Conservation (phyloP, 768 basidiomycete species). For the Boletus reticuloceps region DNA sequence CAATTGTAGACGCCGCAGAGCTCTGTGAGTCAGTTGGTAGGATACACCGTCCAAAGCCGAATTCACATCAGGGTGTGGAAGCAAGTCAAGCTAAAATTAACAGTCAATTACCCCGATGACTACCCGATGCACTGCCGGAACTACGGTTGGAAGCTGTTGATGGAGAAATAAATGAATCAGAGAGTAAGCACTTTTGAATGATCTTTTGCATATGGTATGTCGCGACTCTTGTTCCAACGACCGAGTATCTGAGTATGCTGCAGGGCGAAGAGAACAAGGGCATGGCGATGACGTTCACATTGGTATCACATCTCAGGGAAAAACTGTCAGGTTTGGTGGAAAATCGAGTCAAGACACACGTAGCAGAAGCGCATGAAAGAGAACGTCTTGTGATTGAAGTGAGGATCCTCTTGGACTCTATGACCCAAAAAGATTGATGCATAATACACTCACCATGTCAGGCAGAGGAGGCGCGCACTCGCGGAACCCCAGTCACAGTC, state of each 20-base stretch:
- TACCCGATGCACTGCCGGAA: slow-evolving; percentile 82
- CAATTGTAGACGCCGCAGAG: slow-evolving; percentile 58
- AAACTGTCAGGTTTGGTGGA: slow-evolving; percentile 63
- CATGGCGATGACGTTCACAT: slow-evolving; percentile 98
- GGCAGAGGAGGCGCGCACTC: slow-evolving; percentile 85
- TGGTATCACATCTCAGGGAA: slow-evolving; percentile 84
- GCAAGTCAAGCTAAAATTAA: slow-evolving; percentile 73
- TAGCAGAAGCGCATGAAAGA: slow-evolving; percentile 66
- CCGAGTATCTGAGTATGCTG: neutral
- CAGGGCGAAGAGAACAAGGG: slow-evolving; percentile 85
- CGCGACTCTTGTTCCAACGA: slow-evolving; percentile 3
- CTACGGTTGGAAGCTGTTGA: slow-evolving; percentile 63
- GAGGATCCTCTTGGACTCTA: slow-evolving; percentile 10
- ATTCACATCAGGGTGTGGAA: slow-evolving; percentile 11
- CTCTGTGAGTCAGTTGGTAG: slow-evolving; percentile 40
- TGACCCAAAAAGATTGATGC: neutral
- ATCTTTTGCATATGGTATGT: slow-evolving; percentile 56
- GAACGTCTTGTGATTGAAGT: slow-evolving; percentile 79
- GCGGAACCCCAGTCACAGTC: slow-evolving; percentile 88
- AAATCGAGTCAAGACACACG: slow-evolving; percentile 51
- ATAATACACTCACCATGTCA: slow-evolving; percentile 29
- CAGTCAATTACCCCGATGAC: slow-evolving; percentile 71
- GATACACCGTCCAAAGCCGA: slow-evolving; percentile 2
- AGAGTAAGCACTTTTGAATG: slow-evolving; percentile 52
- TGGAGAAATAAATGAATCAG: slow-evolving; percentile 61